phyloP scores from a whole-genome alignment of 768 basidiomycete genomes.

The Suillus subalutaceus region DNA sequence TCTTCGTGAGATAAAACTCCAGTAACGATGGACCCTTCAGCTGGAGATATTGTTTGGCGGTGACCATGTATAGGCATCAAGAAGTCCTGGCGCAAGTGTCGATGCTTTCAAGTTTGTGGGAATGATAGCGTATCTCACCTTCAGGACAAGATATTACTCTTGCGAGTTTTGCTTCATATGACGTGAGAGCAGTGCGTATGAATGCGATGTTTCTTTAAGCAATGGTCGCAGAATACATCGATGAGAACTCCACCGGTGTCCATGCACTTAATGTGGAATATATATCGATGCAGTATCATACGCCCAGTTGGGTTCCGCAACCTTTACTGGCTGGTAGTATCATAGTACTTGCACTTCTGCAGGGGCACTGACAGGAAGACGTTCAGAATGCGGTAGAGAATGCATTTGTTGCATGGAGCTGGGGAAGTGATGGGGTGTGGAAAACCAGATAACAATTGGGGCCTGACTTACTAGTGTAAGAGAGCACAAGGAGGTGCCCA shows the following conservation, averaged over 20 bases:
- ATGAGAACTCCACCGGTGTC: slow-evolving; percentile 14
- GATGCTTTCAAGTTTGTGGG: not conserved
- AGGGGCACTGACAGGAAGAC: not conserved
- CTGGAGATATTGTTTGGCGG: not conserved
- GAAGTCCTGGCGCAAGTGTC: not conserved
- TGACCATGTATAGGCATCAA: not conserved
- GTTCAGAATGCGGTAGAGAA: not conserved
- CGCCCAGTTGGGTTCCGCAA: not conserved
- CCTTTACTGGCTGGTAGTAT: not conserved
- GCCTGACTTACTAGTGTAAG: not conserved
- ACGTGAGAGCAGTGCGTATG: slow-evolving; percentile 30
- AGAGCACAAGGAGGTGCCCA: not conserved
- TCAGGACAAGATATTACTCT: not conserved
- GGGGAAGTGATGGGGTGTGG: not conserved
- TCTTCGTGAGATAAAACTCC: slow-evolving; percentile 2
- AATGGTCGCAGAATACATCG: slow-evolving; percentile 16
- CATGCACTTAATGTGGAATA: slow-evolving; percentile 1
- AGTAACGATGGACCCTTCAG: not conserved
- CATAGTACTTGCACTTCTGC: not conserved
- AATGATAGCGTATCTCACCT: not conserved
- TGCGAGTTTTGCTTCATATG: slow-evolving; percentile 32
- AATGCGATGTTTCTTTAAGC: slow-evolving; percentile 24
- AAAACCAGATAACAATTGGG: not conserved
- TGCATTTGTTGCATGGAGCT: not conserved
- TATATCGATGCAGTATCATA: too few species aligned